phyloP scores from a whole-genome alignment of 257 asterid genomes.

The Ligustrum vulgare region DNA sequence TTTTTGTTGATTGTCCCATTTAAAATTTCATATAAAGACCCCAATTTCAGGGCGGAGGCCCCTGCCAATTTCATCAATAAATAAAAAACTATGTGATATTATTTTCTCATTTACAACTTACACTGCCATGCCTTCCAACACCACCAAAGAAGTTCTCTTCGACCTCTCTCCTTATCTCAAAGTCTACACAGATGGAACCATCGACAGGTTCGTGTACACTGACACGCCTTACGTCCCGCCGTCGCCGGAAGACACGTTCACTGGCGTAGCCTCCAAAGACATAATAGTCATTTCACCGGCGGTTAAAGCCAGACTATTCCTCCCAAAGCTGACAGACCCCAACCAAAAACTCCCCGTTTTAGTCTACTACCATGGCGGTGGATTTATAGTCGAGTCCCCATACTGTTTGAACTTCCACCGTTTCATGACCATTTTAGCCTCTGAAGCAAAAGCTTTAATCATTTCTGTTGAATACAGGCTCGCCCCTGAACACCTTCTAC shows the following conservation, averaged over 20 bases:
- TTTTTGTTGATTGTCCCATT: too few relatives aligned
- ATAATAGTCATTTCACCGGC: conserved; percentile 17
- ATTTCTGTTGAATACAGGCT: conserved; percentile 40
- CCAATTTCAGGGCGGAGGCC: too few relatives aligned
- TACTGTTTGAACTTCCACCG: conserved; percentile 8
- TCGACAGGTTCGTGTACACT: conserved; percentile 10
- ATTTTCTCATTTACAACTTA: background rate
- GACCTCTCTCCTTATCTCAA: conserved; percentile 26
- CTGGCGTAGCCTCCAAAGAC: conserved; percentile 44
- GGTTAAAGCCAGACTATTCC: conserved; percentile 39
- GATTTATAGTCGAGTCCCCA: conserved; percentile 35
- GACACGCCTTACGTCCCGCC: conserved; percentile 22
- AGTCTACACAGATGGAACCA: conserved; percentile 30
- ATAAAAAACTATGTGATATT: background rate
- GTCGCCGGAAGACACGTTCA: conserved; percentile 31
- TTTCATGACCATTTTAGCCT: conserved; percentile 22
- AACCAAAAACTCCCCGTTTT: conserved; percentile 33
- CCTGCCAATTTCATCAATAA: too few relatives aligned
- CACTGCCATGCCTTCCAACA: background rate
- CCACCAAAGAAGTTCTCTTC: background rate
- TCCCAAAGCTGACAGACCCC: conserved; percentile 28
- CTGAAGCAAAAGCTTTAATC: conserved; percentile 21
- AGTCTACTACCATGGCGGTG: conserved; percentile 45
- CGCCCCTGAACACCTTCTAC: conserved; percentile 56
- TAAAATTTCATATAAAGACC: too few relatives aligned